Evolutionary conservation across 2,329 filamentous ascomycete genomes (phyloP).

Genomic region (Mycogone perniciosa): DNA sequence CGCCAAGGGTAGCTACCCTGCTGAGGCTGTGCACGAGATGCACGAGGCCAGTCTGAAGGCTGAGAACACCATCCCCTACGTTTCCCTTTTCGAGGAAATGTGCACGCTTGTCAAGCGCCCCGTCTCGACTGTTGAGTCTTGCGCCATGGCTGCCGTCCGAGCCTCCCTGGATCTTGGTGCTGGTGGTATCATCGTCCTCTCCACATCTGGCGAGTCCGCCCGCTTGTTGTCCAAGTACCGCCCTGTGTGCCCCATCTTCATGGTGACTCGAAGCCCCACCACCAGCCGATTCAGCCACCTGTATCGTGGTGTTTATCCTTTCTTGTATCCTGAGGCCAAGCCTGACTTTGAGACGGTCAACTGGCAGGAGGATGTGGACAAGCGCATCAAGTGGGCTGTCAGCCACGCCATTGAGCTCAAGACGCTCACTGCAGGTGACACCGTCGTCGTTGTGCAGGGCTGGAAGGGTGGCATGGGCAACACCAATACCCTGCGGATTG

Average conservation of each 20-base stretch:
- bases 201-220: slow-evolving; percentile 90
- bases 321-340: slow-evolving; percentile 88
- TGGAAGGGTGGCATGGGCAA: slow-evolving; percentile 90
- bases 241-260: slow-evolving; percentile 98
- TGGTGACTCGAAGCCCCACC: slow-evolving; percentile 83
- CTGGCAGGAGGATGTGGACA: slow-evolving; percentile 99
- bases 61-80: slow-evolving; percentile 95
- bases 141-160: slow-evolving; percentile 93
- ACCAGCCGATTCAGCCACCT: slow-evolving; percentile 88
- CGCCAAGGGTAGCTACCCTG: slow-evolving; percentile 92
- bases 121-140: slow-evolving; percentile 83
- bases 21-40: slow-evolving; percentile 94
- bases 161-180: slow-evolving; percentile 94
- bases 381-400: slow-evolving; percentile 96
- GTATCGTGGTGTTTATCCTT: slow-evolving; percentile 97
- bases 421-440: slow-evolving; percentile 65
- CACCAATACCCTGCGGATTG: slow-evolving; percentile 71
- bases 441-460: slow-evolving; percentile 78
- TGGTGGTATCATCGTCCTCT: slow-evolving; percentile 90
- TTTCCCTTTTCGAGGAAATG: slow-evolving; percentile 94
- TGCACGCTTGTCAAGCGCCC: slow-evolving; percentile 76
- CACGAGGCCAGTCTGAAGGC: slow-evolving; percentile 94
- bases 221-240: slow-evolving; percentile 97
- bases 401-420: slow-evolving; percentile 76
- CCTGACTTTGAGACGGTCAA: slow-evolving; percentile 88